Conservation (phyloP, 768 basidiomycete genomes). For the Hygrocybe punicea region DNA sequence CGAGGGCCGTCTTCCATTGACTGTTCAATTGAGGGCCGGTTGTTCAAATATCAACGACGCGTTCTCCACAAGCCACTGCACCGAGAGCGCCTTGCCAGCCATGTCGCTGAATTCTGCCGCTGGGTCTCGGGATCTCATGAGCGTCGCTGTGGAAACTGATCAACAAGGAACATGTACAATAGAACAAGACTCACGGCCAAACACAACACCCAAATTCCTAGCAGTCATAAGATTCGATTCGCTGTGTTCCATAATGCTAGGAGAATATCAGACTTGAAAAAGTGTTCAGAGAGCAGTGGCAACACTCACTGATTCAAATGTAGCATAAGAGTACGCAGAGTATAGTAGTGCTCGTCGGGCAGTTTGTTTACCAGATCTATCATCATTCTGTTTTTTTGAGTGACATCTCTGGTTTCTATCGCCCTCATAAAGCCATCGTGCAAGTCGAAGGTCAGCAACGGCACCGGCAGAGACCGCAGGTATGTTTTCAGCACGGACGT, state of each 20-base stretch:
- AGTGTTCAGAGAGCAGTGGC: background rate
- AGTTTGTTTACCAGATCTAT: slow-evolving; percentile 70
- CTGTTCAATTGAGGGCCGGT: slow-evolving; percentile 4
- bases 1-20: background rate
- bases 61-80: slow-evolving; percentile 95
- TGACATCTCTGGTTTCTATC: slow-evolving; percentile 62
- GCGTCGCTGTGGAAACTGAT: slow-evolving; percentile 61
- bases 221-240: slow-evolving; percentile 90
- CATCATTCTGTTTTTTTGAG: slow-evolving; percentile 56
- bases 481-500: slow-evolving; percentile 97
- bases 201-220: slow-evolving; percentile 93
- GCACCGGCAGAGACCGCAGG: slow-evolving; percentile 88
- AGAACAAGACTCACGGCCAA: slow-evolving; percentile 75
- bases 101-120: slow-evolving; percentile 94
- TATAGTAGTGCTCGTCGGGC: slow-evolving; percentile 85
- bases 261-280: slow-evolving; percentile 25
- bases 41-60: slow-evolving; percentile 54
- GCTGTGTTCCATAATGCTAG: slow-evolving; percentile 58
- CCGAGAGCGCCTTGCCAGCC: slow-evolving; percentile 89
- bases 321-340: slow-evolving; percentile 74
- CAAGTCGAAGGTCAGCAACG: slow-evolving; percentile 84
- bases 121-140: slow-evolving; percentile 87
- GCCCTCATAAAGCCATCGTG: slow-evolving; percentile 88
- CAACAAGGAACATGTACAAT: slow-evolving; percentile 7
- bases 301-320: slow-evolving; percentile 76